Evolutionary conservation across 2,329 filamentous ascomycete genomes (phyloP).

Genomic region (Rhynchosporium agropyri): DNA sequence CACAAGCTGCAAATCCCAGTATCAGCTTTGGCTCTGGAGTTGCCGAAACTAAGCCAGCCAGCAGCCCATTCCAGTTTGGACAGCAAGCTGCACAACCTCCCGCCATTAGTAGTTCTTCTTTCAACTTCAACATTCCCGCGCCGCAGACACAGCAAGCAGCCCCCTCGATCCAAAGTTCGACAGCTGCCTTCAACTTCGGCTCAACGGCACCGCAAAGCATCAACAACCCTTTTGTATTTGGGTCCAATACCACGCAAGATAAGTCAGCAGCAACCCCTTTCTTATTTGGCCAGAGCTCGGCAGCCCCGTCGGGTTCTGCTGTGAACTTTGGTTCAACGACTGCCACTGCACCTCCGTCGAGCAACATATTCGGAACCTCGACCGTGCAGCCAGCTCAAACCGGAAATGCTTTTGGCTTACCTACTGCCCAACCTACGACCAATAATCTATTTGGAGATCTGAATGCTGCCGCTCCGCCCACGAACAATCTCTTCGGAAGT

Average conservation of each 20-base stretch:
- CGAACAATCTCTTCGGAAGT: constrained; percentile 23
- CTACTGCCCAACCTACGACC: constrained; percentile 15
- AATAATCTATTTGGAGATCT: constrained; percentile 23
- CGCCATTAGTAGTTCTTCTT: constrained; percentile 6
- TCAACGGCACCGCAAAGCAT: constrained; percentile 7
- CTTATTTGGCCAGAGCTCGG: constrained; percentile 22
- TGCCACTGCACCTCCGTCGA: constrained; percentile 5
- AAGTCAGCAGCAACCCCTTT: constrained; percentile 24
- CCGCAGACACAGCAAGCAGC: constrained; percentile 3
- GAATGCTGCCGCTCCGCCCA: constrained; percentile 15
- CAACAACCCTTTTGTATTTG: constrained; percentile 24
- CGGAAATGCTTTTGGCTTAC: constrained; percentile 10
- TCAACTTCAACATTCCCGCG: constrained; percentile 10
- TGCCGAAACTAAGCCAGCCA: constrained; percentile 17
- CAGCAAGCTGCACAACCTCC: constrained; percentile 14
- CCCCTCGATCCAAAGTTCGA: constrained; percentile 3
- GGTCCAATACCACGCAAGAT: constrained; percentile 13
- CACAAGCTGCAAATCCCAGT: constrained; percentile 20
- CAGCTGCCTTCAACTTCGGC: constrained; percentile 19
- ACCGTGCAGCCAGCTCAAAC: constrained; percentile 16
- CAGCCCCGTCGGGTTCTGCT: constrained; percentile 17
- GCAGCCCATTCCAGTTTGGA: constrained; percentile 16
- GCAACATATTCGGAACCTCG: constrained; percentile 26
- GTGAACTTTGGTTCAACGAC: constrained; percentile 12
- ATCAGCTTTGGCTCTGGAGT: constrained; percentile 25